Percentiles rank a stretch among this genome's conserved stretches.
These are phyloP conservation scores for Daldinia sp. DNA, from an alignment of 2,329 filamentous ascomycete genomes.

Conservation along the genomic window DNA sequence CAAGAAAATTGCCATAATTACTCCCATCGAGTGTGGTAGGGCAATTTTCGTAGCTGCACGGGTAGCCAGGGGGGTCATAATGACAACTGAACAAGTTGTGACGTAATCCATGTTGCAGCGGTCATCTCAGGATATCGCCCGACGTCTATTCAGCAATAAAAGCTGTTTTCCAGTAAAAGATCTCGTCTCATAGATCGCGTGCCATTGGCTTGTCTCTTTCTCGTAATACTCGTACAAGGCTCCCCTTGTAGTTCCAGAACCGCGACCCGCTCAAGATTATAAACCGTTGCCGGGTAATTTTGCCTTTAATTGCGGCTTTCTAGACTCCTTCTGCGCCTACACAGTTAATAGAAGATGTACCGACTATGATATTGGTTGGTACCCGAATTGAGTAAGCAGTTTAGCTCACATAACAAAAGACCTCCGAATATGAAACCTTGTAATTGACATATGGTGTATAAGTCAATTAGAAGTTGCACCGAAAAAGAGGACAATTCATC, in stretches of 20 bases:
- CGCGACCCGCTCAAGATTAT: slow-evolving; percentile 8
- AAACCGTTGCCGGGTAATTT: slow-evolving; percentile 6
- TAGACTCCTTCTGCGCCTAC: slow-evolving; percentile 16
- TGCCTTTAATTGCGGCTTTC: slow-evolving; percentile 4
- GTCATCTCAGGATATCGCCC: slow-evolving; percentile 18
- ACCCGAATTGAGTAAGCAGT: slow-evolving; percentile 13
- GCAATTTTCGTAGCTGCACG: slow-evolving; percentile 21
- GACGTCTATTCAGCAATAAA: slow-evolving; percentile 16
- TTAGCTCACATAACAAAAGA: slow-evolving; percentile 11
- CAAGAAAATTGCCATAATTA: slow-evolving; percentile 18
- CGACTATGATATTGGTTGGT: slow-evolving; percentile 9
- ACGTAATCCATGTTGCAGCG: slow-evolving; percentile 13
- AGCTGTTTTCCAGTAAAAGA: slow-evolving; percentile 10
- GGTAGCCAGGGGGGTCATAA: slow-evolving; percentile 4
- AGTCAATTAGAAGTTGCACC: slow-evolving; percentile 19
- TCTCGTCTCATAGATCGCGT: slow-evolving; percentile 5
- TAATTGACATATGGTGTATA: slow-evolving; percentile 9
- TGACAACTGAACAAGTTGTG: slow-evolving; percentile 8
- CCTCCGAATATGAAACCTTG: slow-evolving; percentile 9
- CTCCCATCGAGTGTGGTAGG: slow-evolving; percentile 21
- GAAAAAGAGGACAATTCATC: slow-evolving; percentile 15
- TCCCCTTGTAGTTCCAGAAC: slow-evolving; percentile 14
- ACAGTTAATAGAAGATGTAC: slow-evolving; percentile 19
- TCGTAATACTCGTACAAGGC: slow-evolving; percentile 16
- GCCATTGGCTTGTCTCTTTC: slow-evolving; percentile 10